Evolutionary conservation across 306 rosid species (phyloP).

Genomic region (peach (Prunus persica)): Prunus_persica_NCBIv2 NC_034015.1:17252501-17253000

Average conservation of each 20-base stretch:
- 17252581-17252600: slow-evolving; percentile 60
- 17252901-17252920: slow-evolving; percentile 37
- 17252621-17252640: slow-evolving; percentile 78
- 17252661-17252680: background rate
- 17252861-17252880: slow-evolving; percentile 70
- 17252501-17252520: background rate
- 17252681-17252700: background rate
- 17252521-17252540: background rate
- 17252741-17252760: background rate
- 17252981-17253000: slow-evolving; percentile 85
- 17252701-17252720: background rate
- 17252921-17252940: slow-evolving; percentile 41
- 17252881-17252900: slow-evolving; percentile 62
- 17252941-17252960: slow-evolving; percentile 33
- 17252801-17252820: background rate
- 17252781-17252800: background rate
- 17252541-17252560: background rate
- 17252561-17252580: slow-evolving; percentile 14
- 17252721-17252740: background rate
- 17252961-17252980: slow-evolving; percentile 67
- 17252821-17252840: slow-evolving; percentile 53
- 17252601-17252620: slow-evolving; percentile 50
- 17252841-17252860: slow-evolving; percentile 65
- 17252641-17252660: slow-evolving; percentile 59
- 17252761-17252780: background rate